phyloP scores from a whole-genome alignment of 768 basidiomycete genomes.

The Cantharellus anzutake region DNA sequence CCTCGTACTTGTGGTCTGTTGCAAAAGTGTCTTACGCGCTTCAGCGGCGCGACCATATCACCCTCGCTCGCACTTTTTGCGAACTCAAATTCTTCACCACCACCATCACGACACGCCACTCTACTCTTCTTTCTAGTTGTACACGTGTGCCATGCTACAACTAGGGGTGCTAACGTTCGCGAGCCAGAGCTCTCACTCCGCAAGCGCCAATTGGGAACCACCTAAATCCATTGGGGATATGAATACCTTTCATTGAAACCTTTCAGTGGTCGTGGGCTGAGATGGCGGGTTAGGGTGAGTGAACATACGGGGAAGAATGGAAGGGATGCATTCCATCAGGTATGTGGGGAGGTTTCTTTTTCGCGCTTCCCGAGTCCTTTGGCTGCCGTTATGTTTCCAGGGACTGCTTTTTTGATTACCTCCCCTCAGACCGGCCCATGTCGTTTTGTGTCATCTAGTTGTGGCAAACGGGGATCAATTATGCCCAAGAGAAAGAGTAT shows the following conservation, averaged over 20 bases:
- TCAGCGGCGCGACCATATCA: too few species aligned
- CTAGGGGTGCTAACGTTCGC: slow-evolving; percentile 4
- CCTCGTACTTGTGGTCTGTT: too few species aligned
- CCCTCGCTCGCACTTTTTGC: too few species aligned
- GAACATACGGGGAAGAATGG: slow-evolving; percentile 2
- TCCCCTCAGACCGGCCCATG: too few species aligned
- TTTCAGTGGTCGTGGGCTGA: background rate
- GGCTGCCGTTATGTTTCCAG: background rate
- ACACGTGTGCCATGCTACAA: background rate
- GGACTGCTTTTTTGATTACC: background rate
- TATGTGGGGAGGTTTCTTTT: too few species aligned
- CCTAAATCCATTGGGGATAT: slow-evolving; percentile 6
- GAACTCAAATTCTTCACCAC: background rate
- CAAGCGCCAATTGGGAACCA: slow-evolving; percentile 1
- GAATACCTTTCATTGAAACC: slow-evolving; percentile 4
- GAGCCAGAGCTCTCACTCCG: slow-evolving; percentile 1
- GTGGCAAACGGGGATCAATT: background rate
- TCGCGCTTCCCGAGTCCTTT: background rate
- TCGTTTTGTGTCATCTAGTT: background rate
- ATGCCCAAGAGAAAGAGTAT: background rate
- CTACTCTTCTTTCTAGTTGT: background rate
- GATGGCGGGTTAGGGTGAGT: slow-evolving; percentile 6
- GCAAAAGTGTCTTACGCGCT: too few species aligned
- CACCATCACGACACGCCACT: too few species aligned
- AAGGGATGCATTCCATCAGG: background rate